Conservation (phyloP, 1,139 yeast genomes). For the Geotrichum candidum region DNA sequence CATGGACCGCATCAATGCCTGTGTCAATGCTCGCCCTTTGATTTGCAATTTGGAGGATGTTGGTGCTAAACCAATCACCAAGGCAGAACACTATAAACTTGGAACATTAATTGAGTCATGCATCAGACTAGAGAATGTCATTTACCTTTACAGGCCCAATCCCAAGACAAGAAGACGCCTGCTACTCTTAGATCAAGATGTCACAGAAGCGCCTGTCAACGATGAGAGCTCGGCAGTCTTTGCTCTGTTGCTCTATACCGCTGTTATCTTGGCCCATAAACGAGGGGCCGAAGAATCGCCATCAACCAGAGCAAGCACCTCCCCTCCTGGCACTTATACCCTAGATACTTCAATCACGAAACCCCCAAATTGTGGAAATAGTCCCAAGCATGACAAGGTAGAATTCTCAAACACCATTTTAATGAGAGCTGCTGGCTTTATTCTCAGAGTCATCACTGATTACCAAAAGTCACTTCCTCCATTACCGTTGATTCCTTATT, state of each 20-base stretch:
- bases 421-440: slow-evolving; percentile 31
- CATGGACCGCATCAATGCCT: slow-evolving; percentile 39
- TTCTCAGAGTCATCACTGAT: slow-evolving; percentile 28
- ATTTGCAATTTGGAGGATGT: slow-evolving; percentile 38
- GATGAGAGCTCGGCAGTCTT: slow-evolving; percentile 29
- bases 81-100: slow-evolving; percentile 27
- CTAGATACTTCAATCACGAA: slow-evolving; percentile 3
- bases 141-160: slow-evolving; percentile 36
- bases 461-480: slow-evolving; percentile 28
- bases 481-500: slow-evolving; percentile 33
- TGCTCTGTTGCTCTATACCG: slow-evolving; percentile 31
- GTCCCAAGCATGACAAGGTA: not conserved
- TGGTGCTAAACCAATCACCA: slow-evolving; percentile 32
- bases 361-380: not conserved
- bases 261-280: slow-evolving; percentile 34
- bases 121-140: slow-evolving; percentile 34
- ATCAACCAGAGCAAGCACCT: not conserved
- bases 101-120: slow-evolving; percentile 34
- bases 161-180: slow-evolving; percentile 14
- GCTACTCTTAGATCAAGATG: slow-evolving; percentile 12
- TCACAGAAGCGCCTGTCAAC: slow-evolving; percentile 20
- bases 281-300: slow-evolving; percentile 19
- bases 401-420: slow-evolving; percentile 18
- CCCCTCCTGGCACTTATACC: slow-evolving; percentile 8
- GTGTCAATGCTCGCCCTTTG: slow-evolving; percentile 39